Evolutionary conservation across 306 rosid genomes (phyloP), one percentile per base, ranked within the genome.

Genomic region (Glycine soja): DNA sequence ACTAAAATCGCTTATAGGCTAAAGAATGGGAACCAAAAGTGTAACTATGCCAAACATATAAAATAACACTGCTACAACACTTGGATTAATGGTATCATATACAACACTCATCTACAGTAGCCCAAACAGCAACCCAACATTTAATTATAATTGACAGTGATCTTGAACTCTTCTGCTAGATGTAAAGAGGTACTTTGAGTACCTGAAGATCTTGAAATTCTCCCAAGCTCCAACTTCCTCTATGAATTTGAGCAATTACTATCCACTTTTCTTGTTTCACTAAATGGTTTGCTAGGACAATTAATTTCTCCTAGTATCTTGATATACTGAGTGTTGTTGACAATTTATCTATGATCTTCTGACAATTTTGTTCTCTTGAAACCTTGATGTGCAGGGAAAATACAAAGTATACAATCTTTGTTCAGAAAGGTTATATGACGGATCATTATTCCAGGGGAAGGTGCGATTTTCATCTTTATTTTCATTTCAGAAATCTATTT

Each of bases 321-420:
- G 36, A 36, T 72, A 36, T 14, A n/a, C 52, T 3, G 43, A 73
- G 46, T 56, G 59, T 67, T 65, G 59, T 57, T 73, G 59, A 73
- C 24, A 72, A 38, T 52, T 73, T 78, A 48, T 78, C 34, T 72
- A 42, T 62, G 51, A 52, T 77, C 82, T 42, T 77, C 62, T 70
- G 18, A 72, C 67, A 80, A 32, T 58, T 75, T 71, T 14, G 24
- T 38, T 43, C 59, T 81, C 85, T 84, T 71, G 59, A 86, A 47
- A 72, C 61, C 82, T 79, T 70, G 56, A 64, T 32, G 30, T 77
- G 83, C 91, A 94, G 98, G 98, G 97, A 68, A 93, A 88, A 84
- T 94, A 94, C 85, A 94, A 92, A 89, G 98, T 92, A 71, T 94
- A 94, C 87, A 94, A 94, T 90, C 97, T 92, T 85, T 94, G 98